Conservation (phyloP, 148 eudicot genomes). For the Silene conica region DNA sequence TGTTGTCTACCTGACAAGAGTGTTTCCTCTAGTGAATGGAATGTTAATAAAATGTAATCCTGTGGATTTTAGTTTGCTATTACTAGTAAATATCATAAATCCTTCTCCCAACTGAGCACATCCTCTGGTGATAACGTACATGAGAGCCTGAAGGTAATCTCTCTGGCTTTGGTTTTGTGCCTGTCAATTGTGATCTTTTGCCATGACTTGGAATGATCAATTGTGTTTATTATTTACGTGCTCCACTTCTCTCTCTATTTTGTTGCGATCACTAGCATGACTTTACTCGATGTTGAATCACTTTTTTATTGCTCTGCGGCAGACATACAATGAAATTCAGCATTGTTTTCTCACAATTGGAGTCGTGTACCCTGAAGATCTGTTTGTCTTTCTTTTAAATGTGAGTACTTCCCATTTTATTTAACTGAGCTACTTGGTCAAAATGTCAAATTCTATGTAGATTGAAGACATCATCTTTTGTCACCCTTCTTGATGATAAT, state of each 20-base stretch:
- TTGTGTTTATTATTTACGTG: not conserved
- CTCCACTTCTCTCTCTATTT: not conserved
- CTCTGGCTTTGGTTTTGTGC: not conserved
- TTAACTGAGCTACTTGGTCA: not conserved
- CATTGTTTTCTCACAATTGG: conserved; percentile 92
- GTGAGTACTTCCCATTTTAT: conserved; percentile 42
- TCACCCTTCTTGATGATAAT: not conserved
- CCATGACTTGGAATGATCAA: not conserved
- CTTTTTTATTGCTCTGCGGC: conserved; percentile 27
- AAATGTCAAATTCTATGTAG: not conserved
- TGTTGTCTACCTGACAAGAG: not conserved
- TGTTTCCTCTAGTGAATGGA: conserved; percentile 2
- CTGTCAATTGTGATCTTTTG: not conserved
- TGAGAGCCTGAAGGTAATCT: conserved; percentile 8
- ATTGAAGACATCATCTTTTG: conserved; percentile 6
- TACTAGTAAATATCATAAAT: not conserved
- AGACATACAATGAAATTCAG: conserved; percentile 95
- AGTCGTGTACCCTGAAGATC: conserved; percentile 83
- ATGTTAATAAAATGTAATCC: not conserved
- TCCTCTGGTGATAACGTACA: not conserved
- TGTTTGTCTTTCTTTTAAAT: conserved; percentile 77
- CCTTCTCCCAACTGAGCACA: not conserved
- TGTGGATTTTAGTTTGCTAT: not conserved
- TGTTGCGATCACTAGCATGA: not conserved
- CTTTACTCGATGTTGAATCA: not conserved